Evolutionary conservation across 306 rosid genomes (phyloP).

Genomic region (Cucurbita pepo): DNA sequence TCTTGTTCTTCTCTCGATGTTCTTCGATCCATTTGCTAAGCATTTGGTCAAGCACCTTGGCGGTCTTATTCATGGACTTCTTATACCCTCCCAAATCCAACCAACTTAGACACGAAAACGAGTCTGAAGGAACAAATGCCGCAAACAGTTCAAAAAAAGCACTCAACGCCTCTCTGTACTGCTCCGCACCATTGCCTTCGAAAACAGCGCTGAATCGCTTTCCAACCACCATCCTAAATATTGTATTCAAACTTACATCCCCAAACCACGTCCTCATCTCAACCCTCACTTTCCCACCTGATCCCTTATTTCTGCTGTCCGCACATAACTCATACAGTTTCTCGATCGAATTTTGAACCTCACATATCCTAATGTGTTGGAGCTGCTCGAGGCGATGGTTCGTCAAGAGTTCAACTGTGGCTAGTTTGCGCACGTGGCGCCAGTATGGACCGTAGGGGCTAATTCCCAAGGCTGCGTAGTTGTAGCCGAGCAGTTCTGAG

Average conservation of each 20-base stretch:
- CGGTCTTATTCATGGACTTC: constrained; percentile 10
- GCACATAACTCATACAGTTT: constrained; percentile 3
- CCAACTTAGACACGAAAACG: constrained; percentile 40
- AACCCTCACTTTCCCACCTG: constrained; percentile 18
- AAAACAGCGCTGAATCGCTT: constrained; percentile 6
- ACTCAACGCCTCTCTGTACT: constrained; percentile 24
- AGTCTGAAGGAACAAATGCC: constrained; percentile 39
- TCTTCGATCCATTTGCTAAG: neutral
- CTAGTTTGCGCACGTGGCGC: constrained; percentile 18
- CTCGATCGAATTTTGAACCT: neutral
- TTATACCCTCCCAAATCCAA: constrained; percentile 40
- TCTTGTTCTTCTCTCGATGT: neutral
- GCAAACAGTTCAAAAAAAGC: constrained; percentile 32
- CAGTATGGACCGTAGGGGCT: constrained; percentile 17
- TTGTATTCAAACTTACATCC: constrained; percentile 29
- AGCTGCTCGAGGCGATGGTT: constrained; percentile 33
- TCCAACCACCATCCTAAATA: constrained; percentile 13
- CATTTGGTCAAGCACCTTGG: neutral
- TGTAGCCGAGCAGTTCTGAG: neutral
- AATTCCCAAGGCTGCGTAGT: no score
- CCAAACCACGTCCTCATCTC: constrained; percentile 1
- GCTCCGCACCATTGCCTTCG: constrained; percentile 18
- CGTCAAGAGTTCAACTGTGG: constrained; percentile 25
- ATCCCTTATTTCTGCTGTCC: no score
- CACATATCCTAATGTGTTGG: constrained; percentile 18